phyloP scores from a whole-genome alignment of 805 yeast species.

The Metschnikowia lunata region DNA sequence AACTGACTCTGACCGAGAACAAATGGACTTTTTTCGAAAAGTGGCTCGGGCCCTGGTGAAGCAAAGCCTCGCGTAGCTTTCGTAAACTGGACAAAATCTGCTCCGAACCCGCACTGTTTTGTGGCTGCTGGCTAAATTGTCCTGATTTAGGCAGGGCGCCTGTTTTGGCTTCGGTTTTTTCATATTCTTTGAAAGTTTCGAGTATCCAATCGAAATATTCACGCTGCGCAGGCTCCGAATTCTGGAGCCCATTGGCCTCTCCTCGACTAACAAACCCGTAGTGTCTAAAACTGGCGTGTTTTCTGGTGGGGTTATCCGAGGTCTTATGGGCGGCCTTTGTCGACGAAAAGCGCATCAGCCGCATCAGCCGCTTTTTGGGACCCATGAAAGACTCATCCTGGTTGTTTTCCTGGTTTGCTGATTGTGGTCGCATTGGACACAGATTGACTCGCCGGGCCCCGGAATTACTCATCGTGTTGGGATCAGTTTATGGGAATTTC shows the following conservation, averaged over 20 bases:
- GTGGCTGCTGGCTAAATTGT: not conserved
- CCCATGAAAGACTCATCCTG: not conserved
- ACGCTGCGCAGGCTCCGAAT: constrained; percentile 38
- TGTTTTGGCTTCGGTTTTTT: not conserved
- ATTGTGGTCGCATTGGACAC: no score
- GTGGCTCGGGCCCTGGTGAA: constrained; percentile 32
- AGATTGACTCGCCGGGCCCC: no score
- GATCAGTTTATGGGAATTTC: no score
- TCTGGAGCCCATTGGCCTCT: constrained; percentile 46
- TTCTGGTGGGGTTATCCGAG: not conserved
- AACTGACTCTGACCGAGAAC: constrained; percentile 44
- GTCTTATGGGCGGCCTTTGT: not conserved
- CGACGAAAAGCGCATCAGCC: constrained; percentile 12
- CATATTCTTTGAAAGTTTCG: constrained; percentile 8
- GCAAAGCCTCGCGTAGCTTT: constrained; percentile 53
- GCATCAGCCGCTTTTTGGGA: constrained; percentile 2
- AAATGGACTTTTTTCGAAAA: constrained; percentile 46
- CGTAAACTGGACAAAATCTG: constrained; percentile 32
- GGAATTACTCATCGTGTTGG: no score
- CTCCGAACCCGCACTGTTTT: constrained; percentile 18
- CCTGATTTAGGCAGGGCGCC: not conserved
- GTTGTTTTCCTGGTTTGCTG: no score
- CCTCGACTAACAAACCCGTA: constrained; percentile 62
- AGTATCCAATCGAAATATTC: constrained; percentile 38
- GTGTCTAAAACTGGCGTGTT: constrained; percentile 4